Percentiles rank a stretch among this genome's conserved stretches.
Conservation (phyloP, 1,284 basidiomycete genomes). For the Trichosporon sp. region DNA sequence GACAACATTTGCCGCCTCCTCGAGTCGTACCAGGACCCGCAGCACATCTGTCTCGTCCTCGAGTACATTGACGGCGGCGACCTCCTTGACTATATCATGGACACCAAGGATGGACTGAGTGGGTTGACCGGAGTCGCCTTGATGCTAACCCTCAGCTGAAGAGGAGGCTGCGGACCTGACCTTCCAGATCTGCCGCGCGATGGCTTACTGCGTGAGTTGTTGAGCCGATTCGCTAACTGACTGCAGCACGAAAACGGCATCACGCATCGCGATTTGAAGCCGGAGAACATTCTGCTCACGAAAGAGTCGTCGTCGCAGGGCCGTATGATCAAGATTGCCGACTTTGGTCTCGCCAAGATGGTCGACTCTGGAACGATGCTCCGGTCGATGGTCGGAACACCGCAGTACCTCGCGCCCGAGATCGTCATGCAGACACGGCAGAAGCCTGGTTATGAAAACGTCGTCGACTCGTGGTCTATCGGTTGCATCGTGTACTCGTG, state of each 20-base stretch:
- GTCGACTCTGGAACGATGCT: conserved; percentile 53
- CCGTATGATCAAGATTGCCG: conserved; percentile 65
- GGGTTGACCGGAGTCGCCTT: conserved; percentile 45
- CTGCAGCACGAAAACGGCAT: conserved; percentile 58
- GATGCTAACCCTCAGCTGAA: conserved; percentile 44
- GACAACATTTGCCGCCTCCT: conserved; percentile 78
- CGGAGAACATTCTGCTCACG: conserved; percentile 62
- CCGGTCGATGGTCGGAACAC: conserved; percentile 57
- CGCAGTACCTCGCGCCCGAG: conserved; percentile 55
- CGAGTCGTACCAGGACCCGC: conserved; percentile 72
- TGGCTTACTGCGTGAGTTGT: conserved; percentile 54
- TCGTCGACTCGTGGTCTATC: conserved; percentile 90
- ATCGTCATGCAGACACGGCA: conserved; percentile 71
- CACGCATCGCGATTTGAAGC: conserved; percentile 89
- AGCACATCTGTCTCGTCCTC: conserved; percentile 63
- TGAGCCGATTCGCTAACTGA: conserved; percentile 19
- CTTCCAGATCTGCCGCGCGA: conserved; percentile 54
- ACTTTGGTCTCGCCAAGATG: conserved; percentile 89
- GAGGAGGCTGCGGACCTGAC: conserved; percentile 47
- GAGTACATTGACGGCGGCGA: conserved; percentile 80
- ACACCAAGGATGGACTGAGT: conserved; percentile 63
- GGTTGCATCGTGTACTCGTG: conserved; percentile 90
- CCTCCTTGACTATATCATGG: conserved; percentile 77
- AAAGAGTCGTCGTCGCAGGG: conserved; percentile 38
- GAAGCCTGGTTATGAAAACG: conserved; percentile 71